Evolutionary conservation across 371 early-diverging fungal species (phyloP).

Genomic region (Nosema muscidifuracis): DNA sequence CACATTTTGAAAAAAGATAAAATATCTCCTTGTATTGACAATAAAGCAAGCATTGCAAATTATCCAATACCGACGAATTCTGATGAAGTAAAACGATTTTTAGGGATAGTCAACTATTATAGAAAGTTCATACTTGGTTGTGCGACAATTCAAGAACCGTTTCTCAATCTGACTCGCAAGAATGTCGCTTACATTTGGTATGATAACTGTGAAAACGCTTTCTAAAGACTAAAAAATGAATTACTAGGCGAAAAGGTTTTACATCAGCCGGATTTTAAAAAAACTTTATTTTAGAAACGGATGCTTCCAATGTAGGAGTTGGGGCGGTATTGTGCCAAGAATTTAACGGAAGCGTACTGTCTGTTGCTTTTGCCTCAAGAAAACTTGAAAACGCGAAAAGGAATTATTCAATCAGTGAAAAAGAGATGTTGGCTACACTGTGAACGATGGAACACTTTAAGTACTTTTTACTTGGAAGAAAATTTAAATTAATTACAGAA

Average conservation of each 20-base stretch:
- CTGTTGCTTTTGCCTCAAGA: constrained; percentile 19
- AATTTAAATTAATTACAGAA: constrained; percentile 50
- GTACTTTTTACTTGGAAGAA: constrained; percentile 32
- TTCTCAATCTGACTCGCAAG: background rate
- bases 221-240: background rate
- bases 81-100: background rate
- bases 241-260: background rate
- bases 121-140: background rate
- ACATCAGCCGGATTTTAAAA: background rate
- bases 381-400: constrained; percentile 21
- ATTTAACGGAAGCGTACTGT: background rate
- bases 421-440: constrained; percentile 35
- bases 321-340: no score
- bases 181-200: background rate
- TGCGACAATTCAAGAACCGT: background rate
- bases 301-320: no score
- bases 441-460: constrained; percentile 43
- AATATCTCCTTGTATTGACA: background rate
- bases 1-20: background rate
- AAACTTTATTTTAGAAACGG: no score
- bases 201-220: background rate
- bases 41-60: background rate
- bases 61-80: background rate
- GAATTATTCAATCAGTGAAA: constrained; percentile 38
- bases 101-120: constrained; percentile 5